phyloP scores from a whole-genome alignment of 1,139 yeast species.

The Yamadazyma conglobata region DNA sequence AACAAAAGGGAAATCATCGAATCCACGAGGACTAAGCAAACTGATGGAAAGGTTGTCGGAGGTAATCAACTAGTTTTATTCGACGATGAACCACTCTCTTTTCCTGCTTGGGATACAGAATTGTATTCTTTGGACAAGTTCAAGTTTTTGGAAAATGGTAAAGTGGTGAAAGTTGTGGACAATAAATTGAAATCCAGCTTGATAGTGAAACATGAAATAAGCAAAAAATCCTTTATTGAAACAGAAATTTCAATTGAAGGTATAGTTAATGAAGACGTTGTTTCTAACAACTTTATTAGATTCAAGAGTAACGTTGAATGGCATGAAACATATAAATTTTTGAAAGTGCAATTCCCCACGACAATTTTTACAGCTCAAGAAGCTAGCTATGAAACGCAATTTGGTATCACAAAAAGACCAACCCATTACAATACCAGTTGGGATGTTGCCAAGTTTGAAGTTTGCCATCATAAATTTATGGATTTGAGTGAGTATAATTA shows the following conservation, averaged over 20 bases:
- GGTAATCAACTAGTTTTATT: constrained; percentile 79
- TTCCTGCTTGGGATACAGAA: constrained; percentile 98
- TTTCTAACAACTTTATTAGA: constrained; percentile 37
- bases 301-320: constrained; percentile 75
- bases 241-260: constrained; percentile 75
- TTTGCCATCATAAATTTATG: constrained; percentile 90
- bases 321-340: constrained; percentile 83
- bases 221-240: constrained; percentile 54
- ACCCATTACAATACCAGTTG: constrained; percentile 92
- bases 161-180: constrained; percentile 47
- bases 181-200: constrained; percentile 64
- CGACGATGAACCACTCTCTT: constrained; percentile 85
- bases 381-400: constrained; percentile 90
- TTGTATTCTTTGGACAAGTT: constrained; percentile 73
- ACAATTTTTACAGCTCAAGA: constrained; percentile 62
- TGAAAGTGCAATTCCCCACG: constrained; percentile 94
- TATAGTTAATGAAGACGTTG: constrained; percentile 26
- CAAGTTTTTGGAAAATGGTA: constrained; percentile 42
- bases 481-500: constrained; percentile 83
- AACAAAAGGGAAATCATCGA: constrained; percentile 69
- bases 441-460: constrained; percentile 97
- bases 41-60: constrained; percentile 43
- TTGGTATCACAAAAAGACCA: constrained; percentile 85
- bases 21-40: constrained; percentile 42
- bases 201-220: constrained; percentile 55